Percentiles rank a stretch among this genome's conserved stretches.
These are phyloP conservation scores for Periconia sp. DNA, from an alignment of 2,329 filamentous ascomycete species.

Conservation along the genomic window DNA sequence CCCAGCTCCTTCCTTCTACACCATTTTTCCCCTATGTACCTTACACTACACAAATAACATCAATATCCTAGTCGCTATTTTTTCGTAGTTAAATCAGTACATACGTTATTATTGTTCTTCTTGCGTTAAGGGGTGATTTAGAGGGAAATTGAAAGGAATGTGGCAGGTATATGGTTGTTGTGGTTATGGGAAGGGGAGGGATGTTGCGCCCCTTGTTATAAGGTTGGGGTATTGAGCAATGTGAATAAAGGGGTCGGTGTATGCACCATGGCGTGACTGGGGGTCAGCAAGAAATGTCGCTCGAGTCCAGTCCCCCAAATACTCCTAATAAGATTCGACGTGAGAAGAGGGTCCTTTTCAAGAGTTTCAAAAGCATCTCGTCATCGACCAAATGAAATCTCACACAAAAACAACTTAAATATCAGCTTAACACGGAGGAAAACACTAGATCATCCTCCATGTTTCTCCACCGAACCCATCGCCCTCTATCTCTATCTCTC, in stretches of 20 bases:
- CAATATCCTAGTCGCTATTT: constrained; percentile 54
- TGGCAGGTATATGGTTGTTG: too few species aligned
- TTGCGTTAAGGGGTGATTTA: too few species aligned
- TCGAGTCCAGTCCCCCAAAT: too few species aligned
- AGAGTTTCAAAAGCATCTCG: constrained; percentile 52
- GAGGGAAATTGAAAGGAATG: too few species aligned
- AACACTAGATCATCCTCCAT: constrained; percentile 65
- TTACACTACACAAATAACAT: constrained; percentile 56
- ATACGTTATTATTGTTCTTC: background rate
- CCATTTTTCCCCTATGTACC: constrained; percentile 46
- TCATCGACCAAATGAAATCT: too few species aligned
- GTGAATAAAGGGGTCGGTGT: too few species aligned
- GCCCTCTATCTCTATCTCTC: constrained; percentile 68
- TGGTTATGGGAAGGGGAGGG: too few species aligned
- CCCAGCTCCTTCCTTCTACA: constrained; percentile 48
- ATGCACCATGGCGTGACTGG: too few species aligned
- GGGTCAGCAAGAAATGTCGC: too few species aligned
- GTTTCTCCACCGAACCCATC: constrained; percentile 73
- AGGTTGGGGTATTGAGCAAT: too few species aligned
- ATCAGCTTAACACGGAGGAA: background rate
- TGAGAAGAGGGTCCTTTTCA: constrained; percentile 42
- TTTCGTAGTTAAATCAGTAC: constrained; percentile 52
- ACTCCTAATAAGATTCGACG: constrained; percentile 65
- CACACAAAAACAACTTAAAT: too few species aligned
- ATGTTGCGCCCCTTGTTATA: too few species aligned